A percentile compares a stretch with the other conserved stretches of the same genome.
Evolutionary conservation across 106 monocot species (phyloP).

Genomic region (Hemerocallis citrina): DNA sequence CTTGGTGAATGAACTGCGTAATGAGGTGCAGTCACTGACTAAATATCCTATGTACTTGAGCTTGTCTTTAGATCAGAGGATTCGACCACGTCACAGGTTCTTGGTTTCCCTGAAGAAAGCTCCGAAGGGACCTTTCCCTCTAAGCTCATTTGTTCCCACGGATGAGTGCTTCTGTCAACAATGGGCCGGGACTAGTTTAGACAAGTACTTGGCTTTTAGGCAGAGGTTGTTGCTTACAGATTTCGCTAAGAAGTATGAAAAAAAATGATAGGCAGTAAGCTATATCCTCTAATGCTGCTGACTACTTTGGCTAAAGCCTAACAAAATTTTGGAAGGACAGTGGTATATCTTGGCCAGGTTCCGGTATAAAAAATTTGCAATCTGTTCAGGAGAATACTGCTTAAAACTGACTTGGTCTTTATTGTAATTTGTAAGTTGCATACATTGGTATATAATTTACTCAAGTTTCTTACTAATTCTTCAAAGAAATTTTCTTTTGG

Average conservation of each 20-base stretch:
- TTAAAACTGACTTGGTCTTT: no score
- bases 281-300: no score
- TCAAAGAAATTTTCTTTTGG: no score
- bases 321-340: no score
- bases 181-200: conserved; percentile 90
- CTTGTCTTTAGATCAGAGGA: conserved; percentile 90
- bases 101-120: conserved; percentile 84
- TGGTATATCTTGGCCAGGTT: no score
- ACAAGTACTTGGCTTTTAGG: conserved; percentile 70
- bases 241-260: conserved; percentile 64
- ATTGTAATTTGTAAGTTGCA: no score
- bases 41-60: conserved; percentile 97
- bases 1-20: conserved; percentile 83
- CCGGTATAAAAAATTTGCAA: no score
- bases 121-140: conserved; percentile 95
- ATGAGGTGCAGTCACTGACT: conserved; percentile 78
- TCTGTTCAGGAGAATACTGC: no score
- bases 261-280: conserved; percentile 34
- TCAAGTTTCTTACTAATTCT: no score
- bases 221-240: conserved; percentile 49
- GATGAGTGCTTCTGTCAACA: conserved; percentile 83
- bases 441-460: no score
- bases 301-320: no score
- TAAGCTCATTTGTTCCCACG: conserved; percentile 77
- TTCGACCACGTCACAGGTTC: conserved; percentile 80